Evolutionary conservation across 2,329 filamentous ascomycete species (phyloP), one percentile per base, ranked within the genome.

Genomic region (Cercospora janseana): DNA sequence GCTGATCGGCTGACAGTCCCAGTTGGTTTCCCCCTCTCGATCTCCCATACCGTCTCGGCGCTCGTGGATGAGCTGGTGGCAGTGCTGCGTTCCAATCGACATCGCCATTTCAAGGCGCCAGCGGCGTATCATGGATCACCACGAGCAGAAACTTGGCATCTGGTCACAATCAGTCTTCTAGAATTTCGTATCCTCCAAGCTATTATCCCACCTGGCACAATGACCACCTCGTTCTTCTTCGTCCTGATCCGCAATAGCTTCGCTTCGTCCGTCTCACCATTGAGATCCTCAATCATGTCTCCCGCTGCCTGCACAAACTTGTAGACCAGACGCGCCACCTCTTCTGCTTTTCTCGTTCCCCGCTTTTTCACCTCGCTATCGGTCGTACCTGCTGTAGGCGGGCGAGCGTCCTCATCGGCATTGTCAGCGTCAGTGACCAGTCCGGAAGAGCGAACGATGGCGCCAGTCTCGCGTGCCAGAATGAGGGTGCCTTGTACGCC

Each of bases 221-320:
- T 88, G 52, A 93, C 85, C 55, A 93, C 72, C 69, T 94, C 88
- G 61, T 90, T 86, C 69, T 87, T 90, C 74, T 84, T 89, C n/a
- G 87, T 92, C 58, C 88, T 79, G 57, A 94, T 66, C 56, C 87
- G 78, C 44, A 93, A 70, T 40, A 93, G 74, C 70, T 85, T 89
- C 56, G 91, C 70, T 65, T 91, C 87, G 62, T 93, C 88, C 78
- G 86, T 82, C 72, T 90, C 85, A 24, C 78, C 76, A 63, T 91
- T 87, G 61, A 92, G 72, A 53, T 85, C 85, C 55, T 83, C 76
- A n/a, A 90, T 82, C 58, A 92, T 71, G 31, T 75, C 79, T 13
- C 83, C 85, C 1, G 87, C 85, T 7, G 77, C 78, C 58, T 81
- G 83, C 54, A 91, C 77, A 69, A 88, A 91, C 46, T 79, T 80